Percentiles rank a stretch among this genome's conserved stretches.
Conservation (phyloP, 371 early-diverging fungal genomes). For the Mucor irregularis region DNA sequence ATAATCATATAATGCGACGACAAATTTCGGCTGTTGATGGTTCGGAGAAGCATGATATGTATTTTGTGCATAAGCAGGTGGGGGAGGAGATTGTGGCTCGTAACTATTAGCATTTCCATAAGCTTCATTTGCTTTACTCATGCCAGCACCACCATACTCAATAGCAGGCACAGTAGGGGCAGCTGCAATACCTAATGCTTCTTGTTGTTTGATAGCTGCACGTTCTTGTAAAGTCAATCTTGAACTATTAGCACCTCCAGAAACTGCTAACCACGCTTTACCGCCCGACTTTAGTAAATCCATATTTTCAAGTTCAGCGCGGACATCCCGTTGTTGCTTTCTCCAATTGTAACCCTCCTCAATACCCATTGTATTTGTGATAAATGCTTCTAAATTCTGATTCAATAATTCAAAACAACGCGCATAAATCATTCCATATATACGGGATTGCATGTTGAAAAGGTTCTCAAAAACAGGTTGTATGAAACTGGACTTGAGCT, state of each 20-base stretch:
- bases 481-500: conserved; percentile 56
- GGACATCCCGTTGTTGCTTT: conserved; percentile 23
- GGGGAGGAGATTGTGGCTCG: conserved; percentile 6
- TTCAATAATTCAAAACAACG: conserved; percentile 46
- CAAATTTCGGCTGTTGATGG: conserved; percentile 15
- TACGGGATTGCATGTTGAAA: conserved; percentile 67
- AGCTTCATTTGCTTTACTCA: neutral
- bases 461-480: conserved; percentile 73
- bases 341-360: conserved; percentile 32
- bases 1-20: conserved; percentile 74
- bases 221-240: conserved; percentile 35
- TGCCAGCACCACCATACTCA: neutral
- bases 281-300: conserved; percentile 41
- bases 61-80: conserved; percentile 19
- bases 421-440: conserved; percentile 55
- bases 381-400: conserved; percentile 30
- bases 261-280: conserved; percentile 41
- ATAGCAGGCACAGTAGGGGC: neutral
- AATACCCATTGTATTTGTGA: conserved; percentile 34
- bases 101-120: neutral
- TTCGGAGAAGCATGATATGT: neutral
- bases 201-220: conserved; percentile 15
- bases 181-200: neutral
- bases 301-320: conserved; percentile 34
- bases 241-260: conserved; percentile 32